Base-by-base conservation (phyloP, 805 yeast genomes). In the Candida ficus region DNA sequence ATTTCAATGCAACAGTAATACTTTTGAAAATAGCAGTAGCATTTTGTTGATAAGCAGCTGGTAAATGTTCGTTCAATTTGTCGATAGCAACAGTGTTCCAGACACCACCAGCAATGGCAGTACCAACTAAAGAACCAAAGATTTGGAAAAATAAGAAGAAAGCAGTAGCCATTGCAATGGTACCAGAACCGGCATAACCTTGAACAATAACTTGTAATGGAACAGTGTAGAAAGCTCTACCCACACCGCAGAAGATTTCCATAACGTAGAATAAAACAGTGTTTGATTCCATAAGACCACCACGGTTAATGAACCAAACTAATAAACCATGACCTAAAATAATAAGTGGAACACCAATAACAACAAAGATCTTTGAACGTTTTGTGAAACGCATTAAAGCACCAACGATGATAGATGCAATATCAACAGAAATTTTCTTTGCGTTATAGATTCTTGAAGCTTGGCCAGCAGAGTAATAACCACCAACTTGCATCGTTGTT, bases 151-250 rank as follows among this genome's bases (percentile, higher is more conserved):
- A 54, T 29, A 57, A 33, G 45, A 56, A 58, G 45, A 59, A 54
- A 7, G 62, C 58, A 12, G 62, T 58, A 5, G 61, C 54, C 57
- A 58, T 58, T 16, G 62, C 61, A 33, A 54, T 47, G 35, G 57
- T 56, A n/a, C 46, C 47, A 29, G 44, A 45, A 29, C 61, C 61
- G 10, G 57, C 57, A 39, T 48, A 44, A 22, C 57, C 62, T 41
- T 59, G 63, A 19, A 58, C 43, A 12, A 41, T 51, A 12, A 56
- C 61, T 43, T 56, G 57, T 11, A 51, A 38, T 14, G 60, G 47
- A 30, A 52, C 38, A 34, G 39, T 49, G 42, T 49, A 57, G 28
- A 53, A 38, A 33, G 57, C 63, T 49, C 60, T 52, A 12, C 58
- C 60, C 26, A 49, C 44, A 40, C 63, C 63, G 23, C 51, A 49